These are phyloP conservation scores for Quercus robur DNA, from an alignment of 306 rosid genomes.

Conservation along the genomic window DNA sequence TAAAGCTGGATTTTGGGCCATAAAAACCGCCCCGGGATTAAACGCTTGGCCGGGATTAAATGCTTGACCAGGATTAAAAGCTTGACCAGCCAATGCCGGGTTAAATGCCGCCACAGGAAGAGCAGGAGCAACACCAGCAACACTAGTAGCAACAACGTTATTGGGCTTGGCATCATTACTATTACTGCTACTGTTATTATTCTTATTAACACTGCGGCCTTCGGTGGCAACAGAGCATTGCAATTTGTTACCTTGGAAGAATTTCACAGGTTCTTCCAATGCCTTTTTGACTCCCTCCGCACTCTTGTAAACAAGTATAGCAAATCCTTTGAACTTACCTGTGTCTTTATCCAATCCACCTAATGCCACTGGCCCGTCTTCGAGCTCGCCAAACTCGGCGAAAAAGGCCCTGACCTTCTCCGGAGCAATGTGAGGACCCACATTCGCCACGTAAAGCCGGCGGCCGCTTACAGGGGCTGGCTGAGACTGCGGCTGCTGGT, in stretches of 20 bases:
- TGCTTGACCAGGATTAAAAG: no score
- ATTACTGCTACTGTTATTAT: not conserved
- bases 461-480: not conserved
- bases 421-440: not conserved
- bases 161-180: not conserved
- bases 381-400: not conserved
- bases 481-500: not conserved
- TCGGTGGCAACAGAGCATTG: not conserved
- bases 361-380: not conserved
- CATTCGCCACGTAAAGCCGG: not conserved
- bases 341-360: not conserved
- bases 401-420: not conserved
- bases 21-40: not conserved
- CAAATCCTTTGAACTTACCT: not conserved
- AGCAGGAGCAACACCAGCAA: not conserved
- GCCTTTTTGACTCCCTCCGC: not conserved
- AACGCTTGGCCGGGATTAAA: not conserved
- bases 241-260: not conserved
- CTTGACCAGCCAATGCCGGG: not conserved
- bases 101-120: not conserved
- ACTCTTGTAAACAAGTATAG: not conserved
- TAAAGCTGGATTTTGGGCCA: not conserved
- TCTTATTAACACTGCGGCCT: not conserved
- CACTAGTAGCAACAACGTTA: not conserved
- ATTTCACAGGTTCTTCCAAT: not conserved